Evolutionary conservation across 169 alveolate species (phyloP), one percentile per base, ranked within the genome.

Genomic region (Plasmodium chabaudi): DNA sequence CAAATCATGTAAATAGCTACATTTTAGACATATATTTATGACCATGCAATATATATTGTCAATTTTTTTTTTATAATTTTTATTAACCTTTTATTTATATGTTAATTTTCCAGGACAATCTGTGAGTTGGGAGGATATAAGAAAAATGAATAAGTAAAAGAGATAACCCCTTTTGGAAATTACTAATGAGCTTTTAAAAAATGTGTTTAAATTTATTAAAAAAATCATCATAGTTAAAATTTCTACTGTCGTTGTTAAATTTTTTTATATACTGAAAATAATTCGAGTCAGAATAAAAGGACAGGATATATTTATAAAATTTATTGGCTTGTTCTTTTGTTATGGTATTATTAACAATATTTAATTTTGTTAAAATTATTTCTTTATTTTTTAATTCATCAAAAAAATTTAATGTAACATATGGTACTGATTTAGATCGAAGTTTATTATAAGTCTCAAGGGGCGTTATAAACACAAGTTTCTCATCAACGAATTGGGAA

Each of bases 121-220:
- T 6, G 69, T 75, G 42, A 75, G 70, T 75, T 75, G 88, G 88
- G 88, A 75, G n/a, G 88, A 75, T 34, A 75, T 75, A 75, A 25
- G 88, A 63, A 49, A 65, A 63, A 61, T 63, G 71, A 75, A 75
- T 44, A 61, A 49, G 44, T 75, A 69, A 64, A 51, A 51, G 1
- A 59, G 6, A 55, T 46, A 46, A 68, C 9, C 12, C n/a, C 25
- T 10, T 15, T 15, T 27, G 12, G 47, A 44, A 9, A 6, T 57
- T n/a, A 72, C 2, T 42, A 23, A 19, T 34, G 39, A n/a, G n/a
- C n/a, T 10, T 15, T 75, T 67, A 75, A 75, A 63, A 75, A 9
- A 75, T 19, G n/a, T 75, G 67, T 69, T 75, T 61, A 34, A 75
- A 75, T 63, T 75, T 75, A 9, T 47, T 44, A 42, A 75, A 63